Base-by-base conservation (phyloP, 345 rosid genomes). In the Arabidopsis arenosa region DNA sequence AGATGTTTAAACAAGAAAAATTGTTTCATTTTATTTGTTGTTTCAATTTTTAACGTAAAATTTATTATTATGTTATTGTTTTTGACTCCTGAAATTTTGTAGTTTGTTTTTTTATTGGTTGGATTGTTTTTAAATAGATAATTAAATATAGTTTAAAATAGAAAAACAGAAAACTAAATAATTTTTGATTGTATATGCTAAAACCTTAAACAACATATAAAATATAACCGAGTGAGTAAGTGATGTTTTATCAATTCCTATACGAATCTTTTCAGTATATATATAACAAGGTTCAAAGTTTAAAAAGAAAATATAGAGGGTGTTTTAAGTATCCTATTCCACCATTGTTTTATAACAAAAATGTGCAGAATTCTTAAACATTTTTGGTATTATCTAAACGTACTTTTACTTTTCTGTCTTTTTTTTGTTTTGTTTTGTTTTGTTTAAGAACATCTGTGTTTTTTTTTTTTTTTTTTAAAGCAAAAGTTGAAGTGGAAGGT, bases 401-500 rank as follows among this genome's bases (percentile, higher is more conserved):
- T 44, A 45, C 23, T 32, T 47, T 61, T 60, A 14, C 9, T 12
- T 53, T 14, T 41, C 45, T 28, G 3, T 13, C 35, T n/a, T 56
- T 15, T 28, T 28, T 28, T 28, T 18, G 21, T 18, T 18, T 18
- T 18, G 21, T 18, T 28, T 28, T 3, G 4, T 28, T 28, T 33
- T 45, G 4, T 15, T 18, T 37, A 18, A 13, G 36, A 70, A 62
- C 14, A 41, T 36, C 2, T 76, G 64, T n/a, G 33, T 59, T 33
- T 6, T 10, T 10, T 10, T 40, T 40, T 10, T 10, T 9, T 17
- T 43, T 4, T 11, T 10, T 0, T 51, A 69, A 76, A 76, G 75
- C 37, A 70, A 37, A 70, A 68, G 40, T 36, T 21, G 13, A 44
- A 76, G 75, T 70, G 80, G 73, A 57, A 65, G 76, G 68, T 65